A percentile compares a stretch with the other conserved stretches of the same genome.
Conservation (phyloP, 2,329 filamentous ascomycete genomes). For the Ophiostoma pallidulum region DNA sequence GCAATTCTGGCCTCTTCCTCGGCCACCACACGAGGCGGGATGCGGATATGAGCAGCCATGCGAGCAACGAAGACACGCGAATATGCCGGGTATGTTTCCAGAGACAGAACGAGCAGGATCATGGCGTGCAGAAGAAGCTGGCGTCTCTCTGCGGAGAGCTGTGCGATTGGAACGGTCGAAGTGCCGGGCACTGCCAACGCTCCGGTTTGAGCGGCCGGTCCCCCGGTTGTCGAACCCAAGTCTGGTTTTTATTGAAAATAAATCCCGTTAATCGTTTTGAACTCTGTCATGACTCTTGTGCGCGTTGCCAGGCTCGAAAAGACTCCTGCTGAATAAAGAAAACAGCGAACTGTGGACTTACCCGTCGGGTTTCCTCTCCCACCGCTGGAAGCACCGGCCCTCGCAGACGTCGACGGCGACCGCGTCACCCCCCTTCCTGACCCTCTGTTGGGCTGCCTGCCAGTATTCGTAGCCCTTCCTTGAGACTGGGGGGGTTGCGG, state of each 20-base stretch:
- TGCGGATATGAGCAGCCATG: constrained; percentile 59
- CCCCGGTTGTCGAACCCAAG: neutral
- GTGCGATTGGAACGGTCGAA: constrained; percentile 26
- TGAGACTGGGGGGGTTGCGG: constrained; percentile 20
- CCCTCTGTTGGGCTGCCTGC: neutral
- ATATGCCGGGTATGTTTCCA: constrained; percentile 68
- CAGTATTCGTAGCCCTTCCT: neutral
- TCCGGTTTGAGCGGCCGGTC: neutral
- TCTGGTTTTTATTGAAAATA: too few species aligned
- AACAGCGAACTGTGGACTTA: too few species aligned
- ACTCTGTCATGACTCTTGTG: too few species aligned
- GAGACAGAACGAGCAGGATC: constrained; percentile 61
- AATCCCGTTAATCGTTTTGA: too few species aligned
- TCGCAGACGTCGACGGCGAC: neutral
- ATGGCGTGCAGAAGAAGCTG: constrained; percentile 62
- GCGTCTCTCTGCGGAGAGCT: constrained; percentile 50
- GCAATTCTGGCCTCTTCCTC: constrained; percentile 69
- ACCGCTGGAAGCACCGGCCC: neutral
- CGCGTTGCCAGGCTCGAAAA: too few species aligned
- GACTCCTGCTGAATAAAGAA: too few species aligned
- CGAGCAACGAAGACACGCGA: constrained; percentile 63
- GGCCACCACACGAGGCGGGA: constrained; percentile 54
- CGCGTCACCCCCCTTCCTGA: neutral
- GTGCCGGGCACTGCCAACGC: neutral
- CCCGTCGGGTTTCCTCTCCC: neutral